Evolutionary conservation across 441 rosid genomes (phyloP).

Genomic region (Brassica balearica): DNA sequence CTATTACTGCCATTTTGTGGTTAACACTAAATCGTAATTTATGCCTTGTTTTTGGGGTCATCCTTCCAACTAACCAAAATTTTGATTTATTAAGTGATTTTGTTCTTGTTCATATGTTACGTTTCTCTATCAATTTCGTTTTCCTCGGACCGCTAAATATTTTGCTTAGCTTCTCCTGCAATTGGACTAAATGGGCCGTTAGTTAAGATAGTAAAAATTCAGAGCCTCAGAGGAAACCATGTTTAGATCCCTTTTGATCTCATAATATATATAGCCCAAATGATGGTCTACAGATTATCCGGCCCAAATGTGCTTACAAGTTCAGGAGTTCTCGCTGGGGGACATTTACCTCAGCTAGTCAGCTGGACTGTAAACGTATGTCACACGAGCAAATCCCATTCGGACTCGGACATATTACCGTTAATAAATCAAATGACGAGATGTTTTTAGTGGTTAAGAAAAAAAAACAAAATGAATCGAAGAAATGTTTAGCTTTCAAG

Average conservation of each 20-base stretch:
- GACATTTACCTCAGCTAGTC: background rate
- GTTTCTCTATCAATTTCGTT: background rate
- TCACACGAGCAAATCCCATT: conserved; percentile 5
- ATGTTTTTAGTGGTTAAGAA: conserved; percentile 14
- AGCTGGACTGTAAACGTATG: conserved; percentile 1
- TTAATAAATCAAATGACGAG: background rate
- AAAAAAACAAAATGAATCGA: background rate
- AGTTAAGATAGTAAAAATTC: background rate
- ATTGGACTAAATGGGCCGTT: conserved; percentile 1
- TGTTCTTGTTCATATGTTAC: background rate
- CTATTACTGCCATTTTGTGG: background rate
- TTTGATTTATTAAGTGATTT: background rate
- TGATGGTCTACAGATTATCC: background rate
- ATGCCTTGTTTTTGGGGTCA: background rate
- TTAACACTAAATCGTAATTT: background rate
- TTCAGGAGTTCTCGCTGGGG: background rate
- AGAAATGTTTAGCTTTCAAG: conserved; percentile 2
- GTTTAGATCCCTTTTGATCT: background rate
- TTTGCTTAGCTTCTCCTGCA: background rate
- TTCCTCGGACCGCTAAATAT: background rate
- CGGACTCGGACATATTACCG: conserved; percentile 3
- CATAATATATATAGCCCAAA: background rate
- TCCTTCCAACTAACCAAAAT: background rate
- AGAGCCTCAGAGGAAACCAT: background rate
- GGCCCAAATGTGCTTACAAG: background rate